phyloP scores from a whole-genome alignment of 768 basidiomycete genomes.

The Auriscalpium microsporum region DNA sequence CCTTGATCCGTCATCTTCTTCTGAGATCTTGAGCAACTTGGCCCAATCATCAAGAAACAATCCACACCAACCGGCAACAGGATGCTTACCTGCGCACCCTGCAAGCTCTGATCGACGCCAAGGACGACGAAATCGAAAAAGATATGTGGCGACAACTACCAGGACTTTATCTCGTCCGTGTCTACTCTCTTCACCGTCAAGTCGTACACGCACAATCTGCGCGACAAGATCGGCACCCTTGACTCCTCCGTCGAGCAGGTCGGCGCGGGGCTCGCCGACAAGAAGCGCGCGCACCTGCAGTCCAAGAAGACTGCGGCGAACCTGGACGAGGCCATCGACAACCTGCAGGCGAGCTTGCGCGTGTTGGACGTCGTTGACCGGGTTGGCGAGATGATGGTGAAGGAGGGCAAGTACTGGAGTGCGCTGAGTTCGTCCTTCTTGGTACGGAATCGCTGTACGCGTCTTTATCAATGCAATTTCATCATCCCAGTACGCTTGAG shows the following conservation, averaged over 20 bases:
- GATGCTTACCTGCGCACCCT: slow-evolving; percentile 83
- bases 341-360: slow-evolving; percentile 84
- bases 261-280: slow-evolving; percentile 82
- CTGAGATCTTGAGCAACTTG: slow-evolving; percentile 92
- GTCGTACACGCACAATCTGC: slow-evolving; percentile 90
- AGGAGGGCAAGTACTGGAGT: slow-evolving; percentile 93
- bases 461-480: slow-evolving; percentile 16
- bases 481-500: slow-evolving; percentile 64
- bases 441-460: slow-evolving; percentile 14
- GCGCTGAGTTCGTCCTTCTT: slow-evolving; percentile 64
- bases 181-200: slow-evolving; percentile 95
- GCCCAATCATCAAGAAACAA: slow-evolving; percentile 91
- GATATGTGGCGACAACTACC: slow-evolving; percentile 94
- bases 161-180: slow-evolving; percentile 95
- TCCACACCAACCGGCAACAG: slow-evolving; percentile 80
- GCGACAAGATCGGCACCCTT: slow-evolving; percentile 82
- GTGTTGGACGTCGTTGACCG: slow-evolving; percentile 89
- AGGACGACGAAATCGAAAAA: slow-evolving; percentile 94
- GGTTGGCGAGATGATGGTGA: slow-evolving; percentile 89
- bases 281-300: slow-evolving; percentile 85
- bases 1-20: slow-evolving; percentile 77
- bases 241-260: slow-evolving; percentile 85
- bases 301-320: slow-evolving; percentile 90
- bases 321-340: slow-evolving; percentile 94
- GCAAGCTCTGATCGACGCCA: slow-evolving; percentile 82